Percentiles rank a stretch among this genome's conserved stretches.
Conservation (phyloP, 75 land plant genomes). For the Pinus taeda region DNA sequence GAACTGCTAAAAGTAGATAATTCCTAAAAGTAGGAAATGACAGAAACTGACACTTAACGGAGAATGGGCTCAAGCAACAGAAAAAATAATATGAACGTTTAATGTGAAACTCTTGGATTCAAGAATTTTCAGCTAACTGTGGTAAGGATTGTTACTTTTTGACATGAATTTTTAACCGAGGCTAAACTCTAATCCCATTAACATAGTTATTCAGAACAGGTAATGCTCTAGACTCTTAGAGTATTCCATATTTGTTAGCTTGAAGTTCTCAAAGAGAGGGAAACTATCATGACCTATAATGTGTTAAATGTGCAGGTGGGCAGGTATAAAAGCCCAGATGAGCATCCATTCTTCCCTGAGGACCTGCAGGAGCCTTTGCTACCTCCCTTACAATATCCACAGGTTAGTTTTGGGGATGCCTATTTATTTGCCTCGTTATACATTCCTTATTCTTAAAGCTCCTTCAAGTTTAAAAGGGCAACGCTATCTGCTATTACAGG, state of each 20-base stretch:
- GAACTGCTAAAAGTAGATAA: too few relatives aligned
- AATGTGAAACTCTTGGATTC: not conserved
- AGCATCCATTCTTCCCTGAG: slow-evolving; percentile 77
- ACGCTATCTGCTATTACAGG: slow-evolving; percentile 28
- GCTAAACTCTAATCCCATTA: not conserved
- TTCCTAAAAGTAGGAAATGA: too few relatives aligned
- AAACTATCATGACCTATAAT: not conserved
- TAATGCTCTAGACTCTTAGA: not conserved
- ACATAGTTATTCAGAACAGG: not conserved
- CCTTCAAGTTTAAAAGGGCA: not conserved
- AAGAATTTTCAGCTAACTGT: not conserved
- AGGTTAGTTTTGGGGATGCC: slow-evolving; percentile 29
- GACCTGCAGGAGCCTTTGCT: slow-evolving; percentile 44
- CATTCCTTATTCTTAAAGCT: not conserved
- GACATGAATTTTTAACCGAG: not conserved
- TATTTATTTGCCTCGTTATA: not conserved
- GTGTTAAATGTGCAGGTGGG: slow-evolving; percentile 49
- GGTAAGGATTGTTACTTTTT: not conserved
- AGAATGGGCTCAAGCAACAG: too few relatives aligned
- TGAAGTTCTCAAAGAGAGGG: not conserved
- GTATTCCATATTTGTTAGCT: not conserved
- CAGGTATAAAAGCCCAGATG: slow-evolving; percentile 77
- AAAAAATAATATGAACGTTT: too few relatives aligned
- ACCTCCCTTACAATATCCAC: slow-evolving; percentile 33
- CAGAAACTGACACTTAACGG: too few relatives aligned